phyloP scores from a whole-genome alignment of 495 filamentous ascomycete species.

The Cenococcum geophilum region DNA sequence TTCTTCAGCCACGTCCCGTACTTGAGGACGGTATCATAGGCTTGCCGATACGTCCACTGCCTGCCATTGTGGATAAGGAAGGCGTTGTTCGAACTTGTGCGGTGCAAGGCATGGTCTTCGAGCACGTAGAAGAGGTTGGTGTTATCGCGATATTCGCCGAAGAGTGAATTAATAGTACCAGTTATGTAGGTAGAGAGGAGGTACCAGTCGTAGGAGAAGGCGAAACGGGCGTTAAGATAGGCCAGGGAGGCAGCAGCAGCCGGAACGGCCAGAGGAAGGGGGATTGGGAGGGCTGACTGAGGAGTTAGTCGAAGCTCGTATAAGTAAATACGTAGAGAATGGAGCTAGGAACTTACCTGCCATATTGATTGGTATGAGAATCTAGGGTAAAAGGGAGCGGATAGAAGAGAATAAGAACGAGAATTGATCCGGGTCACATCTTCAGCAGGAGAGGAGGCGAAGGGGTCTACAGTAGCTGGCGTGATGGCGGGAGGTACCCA shows the following conservation, averaged over 20 bases:
- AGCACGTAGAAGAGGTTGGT: constrained; percentile 75
- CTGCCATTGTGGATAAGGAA: constrained; percentile 73
- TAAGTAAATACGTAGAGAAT: not conserved
- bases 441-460: not conserved
- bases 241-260: constrained; percentile 59
- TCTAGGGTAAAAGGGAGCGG: not conserved
- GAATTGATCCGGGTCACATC: not conserved
- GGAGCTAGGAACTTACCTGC: not conserved
- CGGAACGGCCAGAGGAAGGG: constrained; percentile 51
- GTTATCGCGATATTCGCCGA: constrained; percentile 48
- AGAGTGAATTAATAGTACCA: constrained; percentile 41
- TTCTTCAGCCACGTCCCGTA: constrained; percentile 80
- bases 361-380: not conserved
- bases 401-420: not conserved
- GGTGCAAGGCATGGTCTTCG: constrained; percentile 53
- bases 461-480: not conserved
- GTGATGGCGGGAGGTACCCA: too few relatives aligned
- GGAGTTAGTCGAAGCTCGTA: not conserved
- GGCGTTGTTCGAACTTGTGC: constrained; percentile 42
- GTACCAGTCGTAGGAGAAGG: constrained; percentile 58
- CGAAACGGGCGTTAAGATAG: constrained; percentile 73
- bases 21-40: constrained; percentile 66
- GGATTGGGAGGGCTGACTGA: constrained; percentile 2
- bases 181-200: constrained; percentile 48
- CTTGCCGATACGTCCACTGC: constrained; percentile 73